Conservation (phyloP, 2,329 filamentous ascomycete genomes). For the Septoria linicola region DNA sequence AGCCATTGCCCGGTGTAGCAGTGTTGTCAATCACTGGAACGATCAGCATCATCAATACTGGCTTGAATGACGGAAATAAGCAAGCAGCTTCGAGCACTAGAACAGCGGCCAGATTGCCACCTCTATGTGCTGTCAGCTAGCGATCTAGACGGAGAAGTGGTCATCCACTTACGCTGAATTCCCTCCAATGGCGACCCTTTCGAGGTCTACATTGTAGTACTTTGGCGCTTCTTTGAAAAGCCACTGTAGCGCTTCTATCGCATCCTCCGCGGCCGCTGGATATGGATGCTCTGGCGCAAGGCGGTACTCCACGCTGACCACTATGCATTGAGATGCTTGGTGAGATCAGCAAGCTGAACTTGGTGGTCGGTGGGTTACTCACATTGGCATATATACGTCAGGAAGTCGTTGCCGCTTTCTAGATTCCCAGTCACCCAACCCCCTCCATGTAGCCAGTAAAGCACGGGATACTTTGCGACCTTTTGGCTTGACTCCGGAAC, state of each 20-base stretch:
- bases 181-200: constrained; percentile 23
- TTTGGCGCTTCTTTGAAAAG: constrained; percentile 21
- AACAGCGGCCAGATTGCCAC: constrained; percentile 24
- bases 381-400: constrained; percentile 26
- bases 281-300: constrained; percentile 50
- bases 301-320: constrained; percentile 36
- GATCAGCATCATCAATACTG: constrained; percentile 21
- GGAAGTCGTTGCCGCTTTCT: constrained; percentile 28
- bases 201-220: constrained; percentile 19
- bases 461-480: constrained; percentile 12
- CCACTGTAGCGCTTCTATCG: constrained; percentile 49
- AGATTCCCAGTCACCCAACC: constrained; percentile 22
- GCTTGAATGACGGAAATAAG: constrained; percentile 23
- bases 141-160: neutral
- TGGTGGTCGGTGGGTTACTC: neutral
- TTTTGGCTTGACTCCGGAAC: constrained; percentile 19
- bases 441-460: constrained; percentile 16
- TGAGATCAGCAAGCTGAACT: neutral
- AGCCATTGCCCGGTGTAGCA: constrained; percentile 23
- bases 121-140: constrained; percentile 9
- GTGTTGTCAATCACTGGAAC: constrained; percentile 26
- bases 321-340: constrained; percentile 21
- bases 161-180: constrained; percentile 16
- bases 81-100: constrained; percentile 26
- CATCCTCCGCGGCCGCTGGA: constrained; percentile 45